Base-by-base conservation (phyloP, 768 basidiomycete species). In the Glaciozyma martinii region DNA sequence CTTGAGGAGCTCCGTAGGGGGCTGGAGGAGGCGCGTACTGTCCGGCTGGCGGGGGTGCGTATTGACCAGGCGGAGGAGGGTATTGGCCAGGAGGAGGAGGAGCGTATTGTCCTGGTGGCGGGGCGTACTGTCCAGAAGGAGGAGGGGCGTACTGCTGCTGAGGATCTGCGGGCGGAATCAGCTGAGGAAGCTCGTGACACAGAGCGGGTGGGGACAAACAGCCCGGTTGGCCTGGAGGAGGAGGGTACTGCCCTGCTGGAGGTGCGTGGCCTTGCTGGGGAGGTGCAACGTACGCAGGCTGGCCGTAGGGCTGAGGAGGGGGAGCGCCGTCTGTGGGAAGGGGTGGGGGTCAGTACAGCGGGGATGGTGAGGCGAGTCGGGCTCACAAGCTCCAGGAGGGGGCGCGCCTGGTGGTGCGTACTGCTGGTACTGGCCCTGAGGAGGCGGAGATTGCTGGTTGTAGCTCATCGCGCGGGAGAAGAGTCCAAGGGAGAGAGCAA, bases 81-180 rank as follows among this genome's bases (percentile, higher is more conserved):
- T 21, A 30, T 18, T 54, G 32, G 30, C 32, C 32, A 1, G 8
- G 7, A 19, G 21, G 62, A 40, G 44, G n/a, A 30, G 44, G 25
- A 47, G 65, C 40, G 56, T 63, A 21, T 50, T 53, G 44, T 21
- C 50, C 42, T 8, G 57, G 8, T n/a, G 67, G 66, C 13, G 66
- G 54, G 52, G 49, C 66, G 52, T 64, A 70, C 3, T 56, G 55
- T 37, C 29, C 32, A 18, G 52, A 63, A 3, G 60, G 49, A 55
- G 54, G 54, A 2, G 55, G 33, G 10, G 33, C 55, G 55, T 56
- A 56, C 16, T 56, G 55, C 5, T 33, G 33, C 1, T 37, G 33
- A 18, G 33, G 55, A 56, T 32, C 33, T n/a, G 55, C 19, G 21
- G 3, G 46, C 6, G 3, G 19, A 7, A 7, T n/a, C 19, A 21